Percentiles rank a stretch among this genome's conserved stretches.
phyloP scores from a whole-genome alignment of 2,329 filamentous ascomycete genomes.

The Ramularia endophylla region DNA sequence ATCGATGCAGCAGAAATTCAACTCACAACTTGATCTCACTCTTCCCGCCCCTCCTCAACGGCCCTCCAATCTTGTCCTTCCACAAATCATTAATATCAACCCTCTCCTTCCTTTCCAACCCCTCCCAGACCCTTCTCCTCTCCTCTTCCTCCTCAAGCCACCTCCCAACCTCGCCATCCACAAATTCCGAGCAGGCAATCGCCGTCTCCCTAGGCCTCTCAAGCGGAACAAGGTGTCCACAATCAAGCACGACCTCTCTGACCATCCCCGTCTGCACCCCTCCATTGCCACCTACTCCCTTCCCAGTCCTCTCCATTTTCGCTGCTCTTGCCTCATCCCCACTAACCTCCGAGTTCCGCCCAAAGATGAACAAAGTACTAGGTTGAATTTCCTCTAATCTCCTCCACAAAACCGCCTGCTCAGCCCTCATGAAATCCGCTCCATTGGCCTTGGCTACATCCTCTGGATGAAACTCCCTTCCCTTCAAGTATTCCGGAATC shows the following conservation, averaged over 20 bases:
- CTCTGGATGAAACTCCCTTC: slow-evolving; percentile 2
- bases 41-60: neutral
- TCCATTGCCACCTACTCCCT: slow-evolving; percentile 60
- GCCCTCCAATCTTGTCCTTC: slow-evolving; percentile 1
- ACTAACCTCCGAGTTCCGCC: neutral
- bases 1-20: too few relatives aligned
- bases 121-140: neutral
- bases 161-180: neutral
- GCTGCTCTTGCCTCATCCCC: neutral
- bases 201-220: slow-evolving; percentile 65
- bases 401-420: neutral
- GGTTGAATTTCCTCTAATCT: neutral
- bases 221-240: slow-evolving; percentile 75
- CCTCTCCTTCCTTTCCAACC: slow-evolving; percentile 3
- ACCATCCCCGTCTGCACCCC: slow-evolving; percentile 58
- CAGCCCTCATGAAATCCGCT: neutral
- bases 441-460: neutral
- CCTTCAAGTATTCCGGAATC: neutral
- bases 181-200: slow-evolving; percentile 23
- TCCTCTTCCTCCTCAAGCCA: slow-evolving; percentile 1
- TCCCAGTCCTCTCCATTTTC: slow-evolving; percentile 54
- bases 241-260: slow-evolving; percentile 55
- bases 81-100: slow-evolving; percentile 8
- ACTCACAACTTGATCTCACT: slow-evolving; percentile 5
- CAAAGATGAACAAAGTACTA: neutral